Conservation (phyloP, 2,329 filamentous ascomycete species). For the Claviceps sp. region DNA sequence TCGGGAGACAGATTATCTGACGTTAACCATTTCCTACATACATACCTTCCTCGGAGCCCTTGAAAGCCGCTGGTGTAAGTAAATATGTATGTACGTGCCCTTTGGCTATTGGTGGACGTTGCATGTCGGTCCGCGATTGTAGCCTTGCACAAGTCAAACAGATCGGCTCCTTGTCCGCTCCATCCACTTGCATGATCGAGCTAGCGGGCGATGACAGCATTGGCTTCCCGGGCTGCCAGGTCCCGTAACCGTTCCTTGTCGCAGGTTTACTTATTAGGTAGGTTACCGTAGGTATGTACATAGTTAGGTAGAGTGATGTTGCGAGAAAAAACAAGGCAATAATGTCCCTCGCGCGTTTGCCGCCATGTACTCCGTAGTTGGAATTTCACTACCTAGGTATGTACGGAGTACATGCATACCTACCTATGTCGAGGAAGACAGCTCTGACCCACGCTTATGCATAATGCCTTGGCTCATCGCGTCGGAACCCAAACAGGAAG, state of each 20-base stretch:
- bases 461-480: too few relatives aligned
- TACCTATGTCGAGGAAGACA: too few relatives aligned
- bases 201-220: neutral
- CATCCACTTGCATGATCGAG: too few relatives aligned
- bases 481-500: too few relatives aligned
- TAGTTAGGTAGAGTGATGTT: too few relatives aligned
- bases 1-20: neutral
- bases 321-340: neutral
- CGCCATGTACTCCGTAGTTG: neutral
- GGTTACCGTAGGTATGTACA: too few relatives aligned
- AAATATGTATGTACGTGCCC: neutral
- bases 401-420: too few relatives aligned
- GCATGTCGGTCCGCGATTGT: neutral
- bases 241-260: neutral
- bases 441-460: too few relatives aligned
- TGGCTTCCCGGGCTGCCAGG: neutral
- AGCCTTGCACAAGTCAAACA: neutral
- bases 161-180: neutral
- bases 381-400: neutral
- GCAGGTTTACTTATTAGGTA: neutral
- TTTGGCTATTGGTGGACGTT: neutral
- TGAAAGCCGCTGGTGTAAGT: neutral
- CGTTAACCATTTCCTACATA: neutral
- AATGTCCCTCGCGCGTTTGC: neutral
- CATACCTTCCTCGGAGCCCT: neutral